Percentiles rank a stretch among this genome's conserved stretches.
Conservation (phyloP, 768 basidiomycete genomes). For the Russula sp. region DNA sequence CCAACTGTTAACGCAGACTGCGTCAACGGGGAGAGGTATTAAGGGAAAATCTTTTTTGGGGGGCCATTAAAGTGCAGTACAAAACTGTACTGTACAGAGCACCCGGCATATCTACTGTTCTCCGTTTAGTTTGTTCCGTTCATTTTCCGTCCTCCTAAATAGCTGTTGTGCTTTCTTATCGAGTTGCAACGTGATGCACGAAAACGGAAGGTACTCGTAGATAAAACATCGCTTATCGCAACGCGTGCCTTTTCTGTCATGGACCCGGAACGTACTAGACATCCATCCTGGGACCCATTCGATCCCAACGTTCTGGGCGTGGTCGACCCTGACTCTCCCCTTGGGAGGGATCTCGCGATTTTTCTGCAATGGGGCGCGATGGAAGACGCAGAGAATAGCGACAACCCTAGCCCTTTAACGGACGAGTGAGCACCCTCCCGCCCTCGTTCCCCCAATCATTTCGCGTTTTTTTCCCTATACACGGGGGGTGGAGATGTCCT, state of each 20-base stretch:
- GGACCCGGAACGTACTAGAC: not conserved
- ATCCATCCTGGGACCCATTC: not conserved
- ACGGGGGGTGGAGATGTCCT: not conserved
- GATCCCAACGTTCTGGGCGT: not conserved
- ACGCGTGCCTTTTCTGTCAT: not conserved
- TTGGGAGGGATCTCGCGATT: not conserved
- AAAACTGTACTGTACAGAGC: too few species aligned
- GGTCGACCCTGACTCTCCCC: not conserved
- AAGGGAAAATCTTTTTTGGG: too few species aligned
- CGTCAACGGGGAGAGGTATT: too few species aligned
- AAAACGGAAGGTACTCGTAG: too few species aligned
- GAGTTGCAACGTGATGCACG: too few species aligned
- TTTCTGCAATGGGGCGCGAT: not conserved
- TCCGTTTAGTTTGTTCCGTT: too few species aligned
- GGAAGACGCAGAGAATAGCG: not conserved
- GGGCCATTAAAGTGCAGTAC: too few species aligned
- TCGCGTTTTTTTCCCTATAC: not conserved
- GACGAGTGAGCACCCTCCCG: conserved; percentile 4
- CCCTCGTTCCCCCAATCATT: not conserved
- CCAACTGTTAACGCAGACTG: too few species aligned
- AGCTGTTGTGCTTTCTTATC: too few species aligned
- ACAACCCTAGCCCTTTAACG: not conserved
- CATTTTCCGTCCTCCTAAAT: too few species aligned
- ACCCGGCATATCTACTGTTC: too few species aligned
- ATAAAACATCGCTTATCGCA: too few species aligned